Evolutionary conservation across 805 yeast genomes (phyloP).

Genomic region (Saccharomycopsis malanga): DNA sequence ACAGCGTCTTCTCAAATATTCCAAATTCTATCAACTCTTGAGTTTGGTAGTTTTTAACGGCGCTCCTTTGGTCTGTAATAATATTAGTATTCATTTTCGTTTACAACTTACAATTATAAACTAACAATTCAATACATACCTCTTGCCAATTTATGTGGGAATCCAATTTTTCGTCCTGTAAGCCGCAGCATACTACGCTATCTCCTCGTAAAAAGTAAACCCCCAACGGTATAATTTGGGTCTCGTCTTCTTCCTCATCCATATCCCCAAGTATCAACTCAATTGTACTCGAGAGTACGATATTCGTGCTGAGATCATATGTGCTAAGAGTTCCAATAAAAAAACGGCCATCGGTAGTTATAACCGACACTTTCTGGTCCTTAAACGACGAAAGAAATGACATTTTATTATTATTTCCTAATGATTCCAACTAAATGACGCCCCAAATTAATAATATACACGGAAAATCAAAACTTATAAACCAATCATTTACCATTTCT

Average conservation of each 20-base stretch:
- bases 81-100: slow-evolving; percentile 1
- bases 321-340: slow-evolving; percentile 26
- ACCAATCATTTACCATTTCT: no score
- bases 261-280: slow-evolving; percentile 30
- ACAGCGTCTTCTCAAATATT: no score
- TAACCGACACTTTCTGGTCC: slow-evolving; percentile 26
- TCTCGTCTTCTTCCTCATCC: slow-evolving; percentile 26
- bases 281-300: slow-evolving; percentile 32
- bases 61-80: slow-evolving; percentile 5
- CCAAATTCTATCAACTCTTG: no score
- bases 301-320: slow-evolving; percentile 37
- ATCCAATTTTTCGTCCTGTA: slow-evolving; percentile 30
- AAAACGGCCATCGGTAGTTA: slow-evolving; percentile 32
- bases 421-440: no score
- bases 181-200: slow-evolving; percentile 39
- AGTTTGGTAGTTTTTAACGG: slow-evolving; percentile 9
- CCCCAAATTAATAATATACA: no score
- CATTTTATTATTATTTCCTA: no score
- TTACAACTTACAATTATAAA: neutral
- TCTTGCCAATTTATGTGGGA: slow-evolving; percentile 31
- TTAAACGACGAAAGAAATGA: slow-evolving; percentile 16
- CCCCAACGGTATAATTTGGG: slow-evolving; percentile 34
- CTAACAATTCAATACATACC: slow-evolving; percentile 23
- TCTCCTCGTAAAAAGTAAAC: slow-evolving; percentile 40
- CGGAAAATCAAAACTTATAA: no score